Conservation (phyloP, 2,329 filamentous ascomycete species). For the Penicillium sp. region DNA sequence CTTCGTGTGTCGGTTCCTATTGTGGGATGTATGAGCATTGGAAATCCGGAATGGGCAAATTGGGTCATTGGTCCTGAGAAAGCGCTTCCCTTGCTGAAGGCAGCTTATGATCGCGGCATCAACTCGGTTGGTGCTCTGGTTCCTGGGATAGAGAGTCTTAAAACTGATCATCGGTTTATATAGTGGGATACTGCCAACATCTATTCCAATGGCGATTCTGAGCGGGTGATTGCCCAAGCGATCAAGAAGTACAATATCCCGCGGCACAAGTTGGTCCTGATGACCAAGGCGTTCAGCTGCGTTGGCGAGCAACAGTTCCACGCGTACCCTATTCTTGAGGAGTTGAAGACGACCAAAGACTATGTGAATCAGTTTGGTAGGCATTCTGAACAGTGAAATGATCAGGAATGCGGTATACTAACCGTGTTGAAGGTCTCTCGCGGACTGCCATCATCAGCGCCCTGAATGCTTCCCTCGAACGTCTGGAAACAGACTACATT, state of each 20-base stretch:
- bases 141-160: conserved; percentile 24
- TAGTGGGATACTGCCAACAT: conserved; percentile 36
- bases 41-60: background rate
- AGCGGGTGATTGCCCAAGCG: conserved; percentile 51
- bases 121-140: conserved; percentile 16
- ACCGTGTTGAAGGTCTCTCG: no score
- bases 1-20: conserved; percentile 2
- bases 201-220: conserved; percentile 54
- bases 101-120: conserved; percentile 18
- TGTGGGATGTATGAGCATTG: conserved; percentile 1
- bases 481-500: no score
- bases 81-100: conserved; percentile 13
- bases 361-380: background rate
- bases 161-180: no score
- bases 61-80: conserved; percentile 4
- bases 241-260: conserved; percentile 56
- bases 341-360: no score
- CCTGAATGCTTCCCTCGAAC: no score
- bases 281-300: no score
- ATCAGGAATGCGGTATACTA: no score
- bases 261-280: conserved; percentile 51
- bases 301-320: no score
- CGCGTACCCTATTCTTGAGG: no score
- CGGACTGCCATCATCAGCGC: no score
- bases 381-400: no score